These are phyloP conservation scores for Albizia julibrissin DNA, from an alignment of 306 rosid species.

Conservation along the genomic window DNA sequence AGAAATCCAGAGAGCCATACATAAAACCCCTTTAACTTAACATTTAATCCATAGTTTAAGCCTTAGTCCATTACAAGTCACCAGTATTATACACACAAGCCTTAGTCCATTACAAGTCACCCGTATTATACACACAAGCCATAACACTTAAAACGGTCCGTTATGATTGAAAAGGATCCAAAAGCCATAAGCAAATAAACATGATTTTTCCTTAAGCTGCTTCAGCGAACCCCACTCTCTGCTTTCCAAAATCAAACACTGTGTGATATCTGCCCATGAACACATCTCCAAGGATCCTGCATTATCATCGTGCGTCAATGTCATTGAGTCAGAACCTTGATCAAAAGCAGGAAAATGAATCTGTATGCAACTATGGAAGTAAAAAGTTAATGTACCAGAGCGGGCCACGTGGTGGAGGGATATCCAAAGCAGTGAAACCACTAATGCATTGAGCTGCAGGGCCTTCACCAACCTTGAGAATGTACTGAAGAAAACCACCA, in stretches of 20 bases:
- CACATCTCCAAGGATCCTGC: slow-evolving; percentile 92
- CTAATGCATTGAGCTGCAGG: slow-evolving; percentile 80
- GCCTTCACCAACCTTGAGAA: slow-evolving; percentile 78
- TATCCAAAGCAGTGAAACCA: slow-evolving; percentile 75
- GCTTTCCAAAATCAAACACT: slow-evolving; percentile 70
- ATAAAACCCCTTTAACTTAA: slow-evolving; percentile 18
- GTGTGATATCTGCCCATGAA: slow-evolving; percentile 97
- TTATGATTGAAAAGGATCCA: slow-evolving; percentile 10
- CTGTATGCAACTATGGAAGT: background rate
- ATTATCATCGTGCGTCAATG: slow-evolving; percentile 37
- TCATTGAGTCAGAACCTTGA: slow-evolving; percentile 29
- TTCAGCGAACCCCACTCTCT: slow-evolving; percentile 83
- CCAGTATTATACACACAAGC: slow-evolving; percentile 30
- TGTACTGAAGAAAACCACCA: slow-evolving; percentile 59
- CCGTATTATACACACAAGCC: slow-evolving; percentile 30
- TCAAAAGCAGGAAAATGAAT: slow-evolving; percentile 24
- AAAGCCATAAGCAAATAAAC: slow-evolving; percentile 15
- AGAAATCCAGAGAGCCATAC: slow-evolving; percentile 22
- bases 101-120: background rate
- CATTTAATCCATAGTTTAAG: slow-evolving; percentile 13
- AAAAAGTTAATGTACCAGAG: slow-evolving; percentile 61
- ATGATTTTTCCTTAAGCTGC: slow-evolving; percentile 58
- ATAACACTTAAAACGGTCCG: slow-evolving; percentile 10
- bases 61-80: background rate
- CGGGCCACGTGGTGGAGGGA: slow-evolving; percentile 96